Evolutionary conservation across 768 basidiomycete species (phyloP), one percentile per base, ranked within the genome.

Genomic region (Lactifluus piperatus): DNA sequence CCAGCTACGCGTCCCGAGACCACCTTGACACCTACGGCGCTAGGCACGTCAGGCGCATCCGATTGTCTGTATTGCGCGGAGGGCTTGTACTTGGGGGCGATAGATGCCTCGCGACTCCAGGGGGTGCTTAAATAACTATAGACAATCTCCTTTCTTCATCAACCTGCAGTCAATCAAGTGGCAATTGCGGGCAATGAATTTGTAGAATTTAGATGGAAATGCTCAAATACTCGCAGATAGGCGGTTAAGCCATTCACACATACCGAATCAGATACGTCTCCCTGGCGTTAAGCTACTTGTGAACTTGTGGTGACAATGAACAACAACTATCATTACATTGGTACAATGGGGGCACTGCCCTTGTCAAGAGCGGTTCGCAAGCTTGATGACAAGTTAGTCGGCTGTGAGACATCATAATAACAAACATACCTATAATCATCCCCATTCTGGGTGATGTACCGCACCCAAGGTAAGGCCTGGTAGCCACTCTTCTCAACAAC

Each of bases 401-500:
- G 56, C 20, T 4, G 22, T 36, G 0, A 24, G 7, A 22, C 16
- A 37, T 20, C 16, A 22, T 45, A 27, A 29, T 14, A 51, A 51
- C n/a, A 43, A 5, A 66, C 76, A 1, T 53, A 90, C 91, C 90
- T 92, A 69, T 92, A 92, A 69, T 92, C 91, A 66, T 93, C 90
- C 18, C 91, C 91, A 66, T 92, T 90, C 72, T 92, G 88, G 2
- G 91, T 91, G 59, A 94, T 91, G 70, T 93, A 97, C 58, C 94
- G 77, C 59, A 98, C 94, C 94, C 94, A 97, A 1, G 94, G 94
- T 45, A 95, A 72, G 4, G 93, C 91, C 71, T 95, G 92, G 71
- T 99, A 98, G 20, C 94, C 97, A 62, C 90, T 92, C 79, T 98
- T 98, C 74, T 99, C 97, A 0, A 98, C 94, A 53, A 99, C 93